Conservation (phyloP, 371 early-diverging fungal species). For the Mucor piriformis region DNA sequence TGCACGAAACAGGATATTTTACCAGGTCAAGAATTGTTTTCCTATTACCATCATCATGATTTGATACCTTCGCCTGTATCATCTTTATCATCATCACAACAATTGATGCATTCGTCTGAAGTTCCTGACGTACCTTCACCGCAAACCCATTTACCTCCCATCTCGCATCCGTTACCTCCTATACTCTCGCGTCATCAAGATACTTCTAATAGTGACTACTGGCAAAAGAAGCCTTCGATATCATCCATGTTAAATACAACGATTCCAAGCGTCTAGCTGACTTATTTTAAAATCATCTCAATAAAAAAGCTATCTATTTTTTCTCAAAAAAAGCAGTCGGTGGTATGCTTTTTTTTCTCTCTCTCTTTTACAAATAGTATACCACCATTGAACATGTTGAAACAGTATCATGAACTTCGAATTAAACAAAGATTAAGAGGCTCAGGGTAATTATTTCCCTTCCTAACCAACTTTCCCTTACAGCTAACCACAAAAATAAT, state of each 20-base stretch:
- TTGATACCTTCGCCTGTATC: not conserved
- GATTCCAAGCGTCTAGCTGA: not conserved
- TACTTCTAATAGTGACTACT: not conserved
- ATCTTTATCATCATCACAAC: too few relatives aligned
- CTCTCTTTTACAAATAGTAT: too few relatives aligned
- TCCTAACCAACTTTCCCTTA: too few relatives aligned
- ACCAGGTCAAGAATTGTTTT: slow-evolving; percentile 76
- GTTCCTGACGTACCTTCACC: too few relatives aligned
- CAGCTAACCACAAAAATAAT: too few relatives aligned
- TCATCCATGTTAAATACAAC: slow-evolving; percentile 3
- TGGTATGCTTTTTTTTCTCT: too few relatives aligned
- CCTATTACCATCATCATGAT: not conserved
- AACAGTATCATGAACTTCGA: too few relatives aligned
- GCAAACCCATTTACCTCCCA: not conserved
- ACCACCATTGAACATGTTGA: too few relatives aligned
- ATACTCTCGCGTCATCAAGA: not conserved
- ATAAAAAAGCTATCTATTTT: not conserved
- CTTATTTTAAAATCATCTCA: not conserved
- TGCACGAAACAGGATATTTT: slow-evolving; percentile 67
- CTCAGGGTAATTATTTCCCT: too few relatives aligned
- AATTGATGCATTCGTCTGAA: too few relatives aligned
- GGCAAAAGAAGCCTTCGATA: not conserved
- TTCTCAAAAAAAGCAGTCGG: not conserved
- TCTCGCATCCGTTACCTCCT: not conserved
- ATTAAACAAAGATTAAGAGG: too few relatives aligned